phyloP scores from a whole-genome alignment of 1,284 basidiomycete species.

The Fomitopsis palustris region DNA sequence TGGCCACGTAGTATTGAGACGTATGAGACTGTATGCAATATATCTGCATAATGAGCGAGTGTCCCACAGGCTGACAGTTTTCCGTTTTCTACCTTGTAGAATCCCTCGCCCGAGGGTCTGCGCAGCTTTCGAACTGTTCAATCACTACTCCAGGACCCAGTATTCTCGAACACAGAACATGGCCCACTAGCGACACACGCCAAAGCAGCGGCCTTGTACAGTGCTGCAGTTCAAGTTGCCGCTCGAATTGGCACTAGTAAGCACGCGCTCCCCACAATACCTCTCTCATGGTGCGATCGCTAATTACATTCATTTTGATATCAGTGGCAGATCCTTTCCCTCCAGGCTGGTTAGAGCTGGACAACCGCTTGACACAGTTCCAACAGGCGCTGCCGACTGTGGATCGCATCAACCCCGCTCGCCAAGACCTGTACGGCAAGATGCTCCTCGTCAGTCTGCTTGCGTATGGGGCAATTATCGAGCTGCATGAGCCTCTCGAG shows the following conservation, averaged over 20 bases:
- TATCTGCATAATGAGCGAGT: conserved; percentile 1
- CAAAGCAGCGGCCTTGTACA: conserved; percentile 34
- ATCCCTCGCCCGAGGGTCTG: conserved; percentile 1
- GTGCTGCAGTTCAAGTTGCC: conserved; percentile 26
- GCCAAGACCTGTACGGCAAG: conserved; percentile 15
- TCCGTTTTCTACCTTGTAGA: background rate
- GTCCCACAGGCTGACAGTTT: background rate
- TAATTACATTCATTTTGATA: background rate
- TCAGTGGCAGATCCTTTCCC: background rate
- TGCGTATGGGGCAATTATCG: conserved; percentile 31
- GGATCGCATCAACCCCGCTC: conserved; percentile 10
- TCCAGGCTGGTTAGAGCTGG: conserved; percentile 13
- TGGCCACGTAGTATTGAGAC: conserved; percentile 22
- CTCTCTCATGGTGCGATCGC: background rate
- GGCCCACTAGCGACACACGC: conserved; percentile 27
- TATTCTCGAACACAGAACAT: background rate
- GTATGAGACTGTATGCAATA: conserved; percentile 9
- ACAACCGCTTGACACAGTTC: conserved; percentile 28
- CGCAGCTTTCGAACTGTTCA: conserved; percentile 15
- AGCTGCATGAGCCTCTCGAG: conserved; percentile 31
- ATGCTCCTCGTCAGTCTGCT: conserved; percentile 32
- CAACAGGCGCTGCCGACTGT: conserved; percentile 19
- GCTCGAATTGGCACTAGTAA: conserved; percentile 7
- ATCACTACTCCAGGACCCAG: conserved; percentile 16
- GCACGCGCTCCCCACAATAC: background rate